A percentile compares a stretch with the other conserved stretches of the same genome.
Conservation (phyloP, 495 filamentous ascomycete genomes). For the Neurospora sp. region DNA sequence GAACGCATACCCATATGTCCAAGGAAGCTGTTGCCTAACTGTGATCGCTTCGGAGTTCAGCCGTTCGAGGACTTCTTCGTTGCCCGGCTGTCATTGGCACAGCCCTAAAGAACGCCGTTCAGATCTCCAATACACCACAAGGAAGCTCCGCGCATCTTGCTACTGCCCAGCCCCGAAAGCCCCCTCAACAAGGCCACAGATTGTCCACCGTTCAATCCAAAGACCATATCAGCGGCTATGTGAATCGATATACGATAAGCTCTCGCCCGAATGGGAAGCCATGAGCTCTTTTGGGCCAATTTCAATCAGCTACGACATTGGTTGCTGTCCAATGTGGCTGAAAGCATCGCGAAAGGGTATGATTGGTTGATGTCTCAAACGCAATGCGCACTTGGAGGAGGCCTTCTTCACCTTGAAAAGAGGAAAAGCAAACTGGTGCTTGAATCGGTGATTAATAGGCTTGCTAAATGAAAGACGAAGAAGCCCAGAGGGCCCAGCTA, state of each 20-base stretch:
- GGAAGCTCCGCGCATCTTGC: neutral
- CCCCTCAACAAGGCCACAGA: neutral
- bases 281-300: fast-evolving
- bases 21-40: neutral
- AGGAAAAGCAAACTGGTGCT: too few relatives aligned
- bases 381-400: neutral
- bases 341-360: neutral
- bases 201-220: neutral
- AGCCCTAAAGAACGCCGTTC: neutral
- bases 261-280: neutral
- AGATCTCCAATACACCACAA: neutral
- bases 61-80: neutral
- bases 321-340: neutral
- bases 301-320: neutral
- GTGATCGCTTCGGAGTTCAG: neutral
- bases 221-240: neutral
- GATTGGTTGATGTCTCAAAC: neutral
- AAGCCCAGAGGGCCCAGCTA: too few relatives aligned
- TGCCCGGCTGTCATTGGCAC: neutral
- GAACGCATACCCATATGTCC: neutral
- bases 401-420: neutral
- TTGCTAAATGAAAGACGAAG: too few relatives aligned
- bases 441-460: too few relatives aligned
- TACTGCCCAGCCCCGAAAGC: neutral
- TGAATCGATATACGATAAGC: neutral